Evolutionary conservation across 176 grass and related monocot genomes (phyloP).

Genomic region (Poa annua): DNA sequence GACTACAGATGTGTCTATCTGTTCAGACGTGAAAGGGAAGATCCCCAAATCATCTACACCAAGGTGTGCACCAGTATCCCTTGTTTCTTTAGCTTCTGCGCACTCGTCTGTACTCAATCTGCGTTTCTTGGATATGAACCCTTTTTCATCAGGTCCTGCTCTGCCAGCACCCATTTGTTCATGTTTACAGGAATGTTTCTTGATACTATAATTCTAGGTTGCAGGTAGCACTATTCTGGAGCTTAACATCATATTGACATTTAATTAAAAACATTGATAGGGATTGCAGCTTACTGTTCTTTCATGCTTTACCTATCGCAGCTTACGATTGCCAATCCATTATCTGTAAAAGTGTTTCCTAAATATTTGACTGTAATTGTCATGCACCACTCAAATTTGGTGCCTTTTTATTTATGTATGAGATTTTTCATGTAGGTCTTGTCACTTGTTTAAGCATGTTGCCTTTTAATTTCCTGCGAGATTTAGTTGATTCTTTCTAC

Average conservation of each 20-base stretch:
- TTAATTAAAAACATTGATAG: not conserved
- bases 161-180: not conserved
- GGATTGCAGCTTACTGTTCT: not conserved
- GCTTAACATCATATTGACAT: not conserved
- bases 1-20: constrained; percentile 8
- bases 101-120: not conserved
- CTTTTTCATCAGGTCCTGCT: not conserved
- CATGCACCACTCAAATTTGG: not conserved
- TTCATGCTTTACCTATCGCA: not conserved
- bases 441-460: not conserved
- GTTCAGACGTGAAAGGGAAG: constrained; percentile 5
- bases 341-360: not conserved
- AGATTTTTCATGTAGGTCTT: not conserved
- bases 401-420: not conserved
- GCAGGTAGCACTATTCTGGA: not conserved
- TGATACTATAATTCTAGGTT: not conserved
- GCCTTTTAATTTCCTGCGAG: not conserved
- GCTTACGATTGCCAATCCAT: not conserved
- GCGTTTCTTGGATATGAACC: not conserved
- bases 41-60: constrained; percentile 1
- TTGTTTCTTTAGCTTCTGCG: not conserved
- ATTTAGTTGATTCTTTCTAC: not conserved
- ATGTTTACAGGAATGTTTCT: not conserved
- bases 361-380: not conserved
- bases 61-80: not conserved